Conservation (phyloP, 192 early-diverging fungal genomes). For the Mortierella claussenii region DNA sequence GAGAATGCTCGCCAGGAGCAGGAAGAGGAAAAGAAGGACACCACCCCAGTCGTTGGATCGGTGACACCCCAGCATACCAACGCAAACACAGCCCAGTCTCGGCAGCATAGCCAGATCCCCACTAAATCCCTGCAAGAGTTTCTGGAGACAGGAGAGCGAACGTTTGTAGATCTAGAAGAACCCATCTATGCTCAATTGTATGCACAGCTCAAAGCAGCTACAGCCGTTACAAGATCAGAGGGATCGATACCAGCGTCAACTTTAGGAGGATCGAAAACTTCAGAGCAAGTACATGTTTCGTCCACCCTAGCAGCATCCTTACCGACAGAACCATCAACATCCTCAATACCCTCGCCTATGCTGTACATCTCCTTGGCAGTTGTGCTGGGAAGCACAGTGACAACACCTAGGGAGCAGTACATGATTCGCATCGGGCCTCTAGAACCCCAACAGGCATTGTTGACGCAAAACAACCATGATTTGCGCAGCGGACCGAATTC, state of each 20-base stretch:
- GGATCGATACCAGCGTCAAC: too few species aligned
- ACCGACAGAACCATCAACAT: too few species aligned
- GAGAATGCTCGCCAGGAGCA: slow-evolving; percentile 12
- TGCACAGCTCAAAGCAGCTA: background rate
- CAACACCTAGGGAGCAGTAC: slow-evolving; percentile 38
- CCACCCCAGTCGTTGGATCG: too few species aligned
- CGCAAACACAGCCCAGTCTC: background rate
- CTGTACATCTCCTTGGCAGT: slow-evolving; percentile 24
- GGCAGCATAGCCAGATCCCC: background rate
- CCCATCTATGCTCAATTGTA: slow-evolving; percentile 20
- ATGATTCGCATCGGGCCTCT: slow-evolving; percentile 42
- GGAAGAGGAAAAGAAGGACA: background rate
- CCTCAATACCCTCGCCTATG: too few species aligned
- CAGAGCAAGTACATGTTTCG: too few species aligned
- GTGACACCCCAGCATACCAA: background rate
- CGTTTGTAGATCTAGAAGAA: slow-evolving; percentile 35
- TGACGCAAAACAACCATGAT: background rate
- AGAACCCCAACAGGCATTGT: slow-evolving; percentile 13
- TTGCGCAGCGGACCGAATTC: background rate
- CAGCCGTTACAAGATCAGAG: too few species aligned
- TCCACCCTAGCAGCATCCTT: too few species aligned
- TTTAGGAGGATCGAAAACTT: too few species aligned
- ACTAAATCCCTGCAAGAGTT: slow-evolving; percentile 32
- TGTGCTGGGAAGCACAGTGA: slow-evolving; percentile 26
- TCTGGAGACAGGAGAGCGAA: slow-evolving; percentile 20